Base-by-base conservation (phyloP, 768 basidiomycete species). In the Dioszegia crocea region DNA sequence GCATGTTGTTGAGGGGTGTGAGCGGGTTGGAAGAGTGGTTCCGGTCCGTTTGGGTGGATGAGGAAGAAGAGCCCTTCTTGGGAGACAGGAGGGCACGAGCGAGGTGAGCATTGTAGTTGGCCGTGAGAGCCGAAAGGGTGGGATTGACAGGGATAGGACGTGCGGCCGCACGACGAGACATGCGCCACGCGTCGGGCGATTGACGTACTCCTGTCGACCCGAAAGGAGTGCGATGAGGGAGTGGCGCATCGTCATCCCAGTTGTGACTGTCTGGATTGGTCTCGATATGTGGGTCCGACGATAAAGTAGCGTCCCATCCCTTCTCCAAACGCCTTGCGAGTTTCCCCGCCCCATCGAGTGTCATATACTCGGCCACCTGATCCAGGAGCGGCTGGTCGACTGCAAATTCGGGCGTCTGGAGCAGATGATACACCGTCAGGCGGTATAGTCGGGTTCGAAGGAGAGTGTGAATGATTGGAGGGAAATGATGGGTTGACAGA, bases 1-100 rank as follows among this genome's bases (percentile, higher is more conserved):
- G 82, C 24, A 38, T 52, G 48, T 58, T 30, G 55, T 84, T 79
- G 2, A 88, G 70, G 29, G 87, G 79, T n/a, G 56, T 55, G 45
- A 63, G 54, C 10, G 57, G 48, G 29, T 63, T 57, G 39, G 54
- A 38, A 30, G 63, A 59, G n/a, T 60, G 60, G 21, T 56, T 26
- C 33, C 60, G 62, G 29, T 62, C 56, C 41, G 40, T 21, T 43
- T 43, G 40, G n/a, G 8, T 43, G 40, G 33, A 33, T 33, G 40
- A 43, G 8, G 47, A 48, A 10, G 47, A 48, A 14, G 47, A 48
- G 26, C 47, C 27, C 19, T 53, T 53, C 19, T 53, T 53, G 39
- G 51, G 51, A 17, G 51, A 39, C 24, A 53, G 38, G 26, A 53
- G 51, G 1, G 51, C 36, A 4, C 51, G 51, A 19, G 51, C 26